Evolutionary conservation across 495 filamentous ascomycete genomes (phyloP), one percentile per base, ranked within the genome.

Genomic region (Alectoria sarmentosa): DNA sequence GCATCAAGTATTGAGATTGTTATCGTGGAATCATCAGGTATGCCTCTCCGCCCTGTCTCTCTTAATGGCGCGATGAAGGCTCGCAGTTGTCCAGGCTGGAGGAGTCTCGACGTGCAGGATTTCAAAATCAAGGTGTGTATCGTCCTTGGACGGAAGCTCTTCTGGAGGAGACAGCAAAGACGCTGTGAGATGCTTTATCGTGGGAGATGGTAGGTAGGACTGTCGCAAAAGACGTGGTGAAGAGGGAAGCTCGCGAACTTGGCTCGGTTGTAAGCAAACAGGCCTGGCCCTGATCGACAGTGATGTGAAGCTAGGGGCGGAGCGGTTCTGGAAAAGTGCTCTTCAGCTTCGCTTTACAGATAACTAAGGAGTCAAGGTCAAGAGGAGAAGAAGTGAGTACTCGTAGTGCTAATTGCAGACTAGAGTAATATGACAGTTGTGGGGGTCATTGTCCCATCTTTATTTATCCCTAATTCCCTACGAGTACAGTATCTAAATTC

Each of bases 401-500:
- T n/a, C n/a, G 42, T 44, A 44, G 42, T 21, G 8, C 8, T 46
- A 42, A 23, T 23, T 46, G 42, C 19, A 38, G 36, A n/a, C n/a
- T n/a, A n/a, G n/a, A n/a, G n/a, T n/a, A n/a, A n/a, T n/a, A n/a
- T n/a, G n/a, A n/a, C n/a, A n/a, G n/a, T n/a, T n/a, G n/a, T n/a
- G n/a, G n/a, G n/a, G n/a, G n/a, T n/a, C n/a, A n/a, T n/a, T n/a
- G n/a, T n/a, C n/a, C n/a, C n/a, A n/a, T n/a, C n/a, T n/a, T n/a
- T n/a, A n/a, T n/a, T n/a, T n/a, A n/a, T n/a, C n/a, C n/a, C n/a
- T n/a, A n/a, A n/a, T n/a, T n/a, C n/a, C n/a, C n/a, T n/a, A n/a
- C n/a, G n/a, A n/a, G n/a, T n/a, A n/a, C n/a, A n/a, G n/a, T 54
- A 54, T 54, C 46, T 28, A 10, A 23, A 49, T 49, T 49, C 46